Conservation (phyloP, 2,329 filamentous ascomycete genomes). For the Sphaerulina vaccinii region DNA sequence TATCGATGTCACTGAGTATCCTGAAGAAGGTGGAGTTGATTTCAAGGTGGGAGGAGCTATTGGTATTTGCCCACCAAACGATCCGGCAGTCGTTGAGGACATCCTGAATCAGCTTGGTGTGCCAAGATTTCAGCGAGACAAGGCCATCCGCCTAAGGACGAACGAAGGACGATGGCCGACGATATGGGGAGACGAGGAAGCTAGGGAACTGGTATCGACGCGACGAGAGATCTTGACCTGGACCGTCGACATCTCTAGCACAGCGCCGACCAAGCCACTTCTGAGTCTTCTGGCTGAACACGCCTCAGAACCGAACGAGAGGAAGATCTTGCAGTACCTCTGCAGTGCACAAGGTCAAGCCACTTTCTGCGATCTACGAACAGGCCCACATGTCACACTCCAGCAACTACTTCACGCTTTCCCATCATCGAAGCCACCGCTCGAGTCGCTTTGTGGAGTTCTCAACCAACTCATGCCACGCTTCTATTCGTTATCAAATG, state of each 20-base stretch:
- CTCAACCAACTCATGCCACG: conserved; percentile 91
- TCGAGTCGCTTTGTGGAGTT: conserved; percentile 76
- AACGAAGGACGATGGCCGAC: conserved; percentile 87
- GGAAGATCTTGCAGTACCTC: conserved; percentile 82
- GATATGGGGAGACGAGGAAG: conserved; percentile 89
- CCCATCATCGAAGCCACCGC: conserved; percentile 82
- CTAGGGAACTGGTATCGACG: conserved; percentile 84
- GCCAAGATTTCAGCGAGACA: conserved; percentile 79
- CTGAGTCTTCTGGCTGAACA: conserved; percentile 84
- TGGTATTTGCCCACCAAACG: conserved; percentile 87
- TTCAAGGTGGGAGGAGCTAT: conserved; percentile 97
- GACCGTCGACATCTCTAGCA: conserved; percentile 92
- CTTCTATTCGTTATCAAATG: conserved; percentile 97
- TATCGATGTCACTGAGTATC: conserved; percentile 92
- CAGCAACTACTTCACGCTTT: conserved; percentile 87
- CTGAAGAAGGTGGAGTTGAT: conserved; percentile 76
- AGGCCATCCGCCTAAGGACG: conserved; percentile 76
- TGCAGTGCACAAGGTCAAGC: conserved; percentile 88
- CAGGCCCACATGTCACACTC: conserved; percentile 78
- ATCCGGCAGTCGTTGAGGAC: conserved; percentile 72
- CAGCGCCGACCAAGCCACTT: conserved; percentile 83
- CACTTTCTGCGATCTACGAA: conserved; percentile 88
- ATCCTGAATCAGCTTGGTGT: conserved; percentile 79
- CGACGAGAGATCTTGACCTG: conserved; percentile 89
- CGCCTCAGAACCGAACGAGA: conserved; percentile 75